Percentiles rank a stretch among this genome's conserved stretches.
Conservation (phyloP, 2,329 filamentous ascomycete genomes). For the Penicillium expansum region DNA sequence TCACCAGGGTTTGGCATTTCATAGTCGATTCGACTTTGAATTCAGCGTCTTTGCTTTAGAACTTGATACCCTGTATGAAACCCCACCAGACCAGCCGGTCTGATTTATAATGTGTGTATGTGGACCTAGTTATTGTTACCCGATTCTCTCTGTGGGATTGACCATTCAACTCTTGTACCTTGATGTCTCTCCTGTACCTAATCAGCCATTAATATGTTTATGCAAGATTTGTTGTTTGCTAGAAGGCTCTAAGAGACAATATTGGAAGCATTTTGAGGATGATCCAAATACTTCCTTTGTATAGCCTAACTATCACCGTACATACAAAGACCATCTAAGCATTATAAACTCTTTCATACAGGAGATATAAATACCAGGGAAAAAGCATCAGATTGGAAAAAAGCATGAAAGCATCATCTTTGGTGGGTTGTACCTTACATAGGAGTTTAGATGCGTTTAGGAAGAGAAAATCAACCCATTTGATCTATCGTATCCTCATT, state of each 20-base stretch:
- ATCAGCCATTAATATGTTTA: background rate
- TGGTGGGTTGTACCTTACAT: background rate
- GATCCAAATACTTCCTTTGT: background rate
- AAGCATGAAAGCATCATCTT: background rate
- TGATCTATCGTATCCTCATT: no score
- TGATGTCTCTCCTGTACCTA: background rate
- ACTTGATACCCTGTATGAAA: conserved; percentile 8
- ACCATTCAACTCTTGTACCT: background rate
- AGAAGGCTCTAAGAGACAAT: background rate
- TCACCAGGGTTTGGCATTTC: background rate
- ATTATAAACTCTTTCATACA: background rate
- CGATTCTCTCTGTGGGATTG: background rate
- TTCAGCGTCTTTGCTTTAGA: conserved; percentile 7
- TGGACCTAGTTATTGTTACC: background rate
- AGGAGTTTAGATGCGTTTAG: background rate
- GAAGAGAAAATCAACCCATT: background rate
- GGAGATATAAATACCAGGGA: background rate
- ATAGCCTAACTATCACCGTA: background rate
- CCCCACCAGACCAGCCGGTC: background rate
- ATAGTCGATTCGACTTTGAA: background rate
- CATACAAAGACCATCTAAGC: background rate
- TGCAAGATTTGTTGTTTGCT: background rate
- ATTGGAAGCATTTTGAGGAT: background rate
- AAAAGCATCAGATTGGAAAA: background rate
- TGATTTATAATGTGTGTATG: conserved; percentile 1